Conservation (phyloP, 129 eudicot species). For the Sambucus nigra region DNA sequence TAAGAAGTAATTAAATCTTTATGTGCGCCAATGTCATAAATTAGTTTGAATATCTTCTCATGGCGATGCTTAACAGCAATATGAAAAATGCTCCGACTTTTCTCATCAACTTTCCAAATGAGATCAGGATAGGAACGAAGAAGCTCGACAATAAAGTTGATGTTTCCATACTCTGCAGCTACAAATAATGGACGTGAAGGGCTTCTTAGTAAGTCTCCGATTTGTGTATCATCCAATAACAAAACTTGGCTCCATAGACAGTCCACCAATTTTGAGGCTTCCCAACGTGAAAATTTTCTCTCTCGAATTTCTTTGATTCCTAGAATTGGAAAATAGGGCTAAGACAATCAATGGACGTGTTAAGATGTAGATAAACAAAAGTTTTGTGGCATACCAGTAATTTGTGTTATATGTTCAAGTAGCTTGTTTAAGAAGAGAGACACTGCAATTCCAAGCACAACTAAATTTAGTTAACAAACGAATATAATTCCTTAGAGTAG, state of each 20-base stretch:
- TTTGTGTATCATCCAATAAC: slow-evolving; percentile 2
- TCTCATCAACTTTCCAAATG: slow-evolving; percentile 44
- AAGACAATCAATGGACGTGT: too few species aligned
- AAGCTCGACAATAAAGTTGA: slow-evolving; percentile 27
- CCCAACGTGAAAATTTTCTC: slow-evolving; percentile 14
- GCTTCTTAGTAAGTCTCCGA: slow-evolving; percentile 3
- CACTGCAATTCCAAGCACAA: too few species aligned
- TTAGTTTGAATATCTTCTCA: slow-evolving; percentile 31
- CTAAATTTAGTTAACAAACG: too few species aligned
- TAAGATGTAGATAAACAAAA: too few species aligned
- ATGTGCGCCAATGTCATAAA: slow-evolving; percentile 37
- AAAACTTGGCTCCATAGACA: slow-evolving; percentile 22
- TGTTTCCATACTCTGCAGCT: slow-evolving; percentile 41
- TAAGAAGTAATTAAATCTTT: slow-evolving; percentile 34
- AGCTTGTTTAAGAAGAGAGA: too few species aligned
- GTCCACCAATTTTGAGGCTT: slow-evolving; percentile 15
- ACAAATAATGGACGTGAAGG: slow-evolving; percentile 37
- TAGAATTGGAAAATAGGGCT: background rate
- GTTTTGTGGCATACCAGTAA: too few species aligned
- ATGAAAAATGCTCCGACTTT: slow-evolving; percentile 39
- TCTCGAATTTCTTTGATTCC: slow-evolving; percentile 5
- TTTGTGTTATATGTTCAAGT: too few species aligned
- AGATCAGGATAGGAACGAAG: slow-evolving; percentile 44
- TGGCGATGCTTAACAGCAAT: slow-evolving; percentile 41
- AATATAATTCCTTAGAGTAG: too few species aligned